A percentile compares a stretch with the other conserved stretches of the same genome.
These are phyloP conservation scores for Rhynchospora tenuis DNA, from an alignment of 176 grass and related monocot species.

Conservation along the genomic window DNA sequence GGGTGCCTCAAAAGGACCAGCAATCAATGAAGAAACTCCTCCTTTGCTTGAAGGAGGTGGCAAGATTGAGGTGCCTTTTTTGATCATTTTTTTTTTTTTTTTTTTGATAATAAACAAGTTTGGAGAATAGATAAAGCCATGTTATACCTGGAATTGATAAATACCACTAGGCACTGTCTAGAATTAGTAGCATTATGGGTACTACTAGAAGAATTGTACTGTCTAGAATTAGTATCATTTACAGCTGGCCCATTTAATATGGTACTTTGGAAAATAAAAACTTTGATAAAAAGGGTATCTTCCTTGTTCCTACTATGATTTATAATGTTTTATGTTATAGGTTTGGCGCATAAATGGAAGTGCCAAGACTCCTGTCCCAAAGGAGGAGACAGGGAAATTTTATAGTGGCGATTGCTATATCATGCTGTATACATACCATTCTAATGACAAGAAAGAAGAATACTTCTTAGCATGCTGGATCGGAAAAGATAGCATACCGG, in stretches of 20 bases:
- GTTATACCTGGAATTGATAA: neutral
- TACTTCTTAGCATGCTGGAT: conserved; percentile 78
- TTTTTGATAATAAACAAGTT: neutral
- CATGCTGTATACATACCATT: conserved; percentile 84
- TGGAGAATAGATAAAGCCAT: neutral
- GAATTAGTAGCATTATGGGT: neutral
- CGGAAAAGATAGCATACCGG: conserved; percentile 73
- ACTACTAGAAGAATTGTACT: neutral
- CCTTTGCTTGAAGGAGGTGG: conserved; percentile 85
- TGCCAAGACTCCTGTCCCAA: conserved; percentile 63
- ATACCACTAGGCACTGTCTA: neutral
- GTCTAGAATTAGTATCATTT: neutral
- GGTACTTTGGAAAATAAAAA: neutral
- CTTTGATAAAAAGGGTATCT: conserved; percentile 3
- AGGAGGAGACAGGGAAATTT: conserved; percentile 87
- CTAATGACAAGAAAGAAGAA: conserved; percentile 91
- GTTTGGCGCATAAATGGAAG: conserved; percentile 81
- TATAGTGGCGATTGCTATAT: conserved; percentile 90
- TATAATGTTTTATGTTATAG: conserved; percentile 32
- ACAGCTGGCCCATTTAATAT: neutral
- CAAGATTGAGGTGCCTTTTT: conserved; percentile 74
- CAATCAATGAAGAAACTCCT: conserved; percentile 81
- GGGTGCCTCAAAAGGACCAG: conserved; percentile 49
- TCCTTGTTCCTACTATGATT: neutral
- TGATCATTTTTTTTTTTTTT: neutral